Evolutionary conservation across 2,329 filamentous ascomycete species (phyloP), one percentile per base, ranked within the genome.

Genomic region (Neopestalotiopsis sp.): DNA sequence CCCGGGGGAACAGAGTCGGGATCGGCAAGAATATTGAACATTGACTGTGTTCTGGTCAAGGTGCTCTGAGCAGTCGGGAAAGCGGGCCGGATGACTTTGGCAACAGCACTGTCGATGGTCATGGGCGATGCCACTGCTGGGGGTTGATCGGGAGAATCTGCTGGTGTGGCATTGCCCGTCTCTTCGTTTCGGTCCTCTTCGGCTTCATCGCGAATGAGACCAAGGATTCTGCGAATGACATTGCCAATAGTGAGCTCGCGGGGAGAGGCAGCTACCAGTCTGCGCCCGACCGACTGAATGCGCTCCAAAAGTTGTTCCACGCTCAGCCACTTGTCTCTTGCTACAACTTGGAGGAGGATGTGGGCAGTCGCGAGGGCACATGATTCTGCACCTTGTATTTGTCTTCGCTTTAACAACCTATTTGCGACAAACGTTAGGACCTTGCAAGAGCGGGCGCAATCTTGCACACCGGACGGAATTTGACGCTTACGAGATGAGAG

Each of bases 181-280:
- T 38, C 34, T 10, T 91, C 90, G 70, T 93, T 93, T 69, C 91
- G 85, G 74, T 94, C 92, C 75, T 97, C 94, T 74, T 93, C 91
- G 52, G 93, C 92, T 76, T 98, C 95, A 77, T 98, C 95, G 65
- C 96, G 90, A 72, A 99, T 96, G 72, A 99, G 86, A 58, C 94
- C 93, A 49, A 99, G 84, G 2, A 98, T 93, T 71, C 96, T 91
- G 70, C 95, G 90, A 61, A 98, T 94, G 74, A 99, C 95, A 77
- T 99, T 99, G 66, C 94, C 95, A 59, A 98, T 94, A 4, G 94
- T 94, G 74, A 97, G 91, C 82, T 98, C 96, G 70, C 92, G 89
- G 17, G 95, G 95, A 75, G 97, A 94, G 7, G 96, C 95, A 67
- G 92, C 89, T 45, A 92, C 91, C 58, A 99, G 86, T 67, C 90